Percentiles rank a stretch among this genome's conserved stretches.
These are phyloP conservation scores for Murraya paniculata DNA, from an alignment of 345 rosid genomes.

Conservation along the genomic window DNA sequence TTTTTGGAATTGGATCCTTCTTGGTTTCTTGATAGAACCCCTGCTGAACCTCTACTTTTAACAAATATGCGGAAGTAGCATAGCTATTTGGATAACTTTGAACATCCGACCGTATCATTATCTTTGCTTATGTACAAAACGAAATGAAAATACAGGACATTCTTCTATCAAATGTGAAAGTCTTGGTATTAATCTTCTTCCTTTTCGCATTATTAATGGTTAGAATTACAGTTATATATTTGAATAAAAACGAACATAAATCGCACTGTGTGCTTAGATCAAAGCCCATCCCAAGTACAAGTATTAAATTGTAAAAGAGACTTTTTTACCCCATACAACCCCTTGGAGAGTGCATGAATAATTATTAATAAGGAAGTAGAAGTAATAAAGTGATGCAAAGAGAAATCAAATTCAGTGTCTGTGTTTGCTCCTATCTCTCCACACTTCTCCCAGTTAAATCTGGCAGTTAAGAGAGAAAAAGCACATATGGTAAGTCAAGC, in stretches of 20 bases:
- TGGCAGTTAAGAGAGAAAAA: neutral
- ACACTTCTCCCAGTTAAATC: neutral
- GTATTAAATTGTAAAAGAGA: neutral
- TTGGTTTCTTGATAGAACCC: neutral
- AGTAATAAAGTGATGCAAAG: neutral
- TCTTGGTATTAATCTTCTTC: conserved; percentile 1
- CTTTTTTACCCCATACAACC: neutral
- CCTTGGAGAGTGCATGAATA: neutral
- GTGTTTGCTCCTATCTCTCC: neutral
- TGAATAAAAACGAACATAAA: neutral
- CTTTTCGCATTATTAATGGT: neutral
- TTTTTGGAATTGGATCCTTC: neutral
- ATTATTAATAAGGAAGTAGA: neutral
- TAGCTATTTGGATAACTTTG: neutral
- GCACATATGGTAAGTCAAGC: neutral
- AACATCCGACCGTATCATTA: neutral
- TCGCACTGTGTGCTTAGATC: neutral
- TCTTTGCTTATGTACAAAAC: neutral
- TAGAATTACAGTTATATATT: neutral
- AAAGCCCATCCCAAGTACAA: neutral
- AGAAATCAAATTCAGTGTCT: neutral
- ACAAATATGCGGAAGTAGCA: neutral
- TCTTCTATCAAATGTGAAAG: neutral
- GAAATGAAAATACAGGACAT: neutral
- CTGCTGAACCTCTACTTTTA: neutral